Evolutionary conservation across 2,329 filamentous ascomycete genomes (phyloP).

Genomic region (Trichoderma aggressivum): DNA sequence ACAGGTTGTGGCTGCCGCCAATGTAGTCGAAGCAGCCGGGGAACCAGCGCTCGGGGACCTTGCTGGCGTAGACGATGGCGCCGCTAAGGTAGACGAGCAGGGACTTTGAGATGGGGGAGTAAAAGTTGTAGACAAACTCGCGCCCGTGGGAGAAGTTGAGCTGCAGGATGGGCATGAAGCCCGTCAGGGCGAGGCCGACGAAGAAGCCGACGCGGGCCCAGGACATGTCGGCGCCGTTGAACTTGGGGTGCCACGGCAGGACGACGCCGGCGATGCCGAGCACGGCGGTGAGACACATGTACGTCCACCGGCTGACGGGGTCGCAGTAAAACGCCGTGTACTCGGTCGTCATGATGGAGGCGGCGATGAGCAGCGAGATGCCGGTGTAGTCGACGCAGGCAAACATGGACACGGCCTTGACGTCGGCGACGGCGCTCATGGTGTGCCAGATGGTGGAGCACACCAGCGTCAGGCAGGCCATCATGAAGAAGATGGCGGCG

Average conservation of each 20-base stretch:
- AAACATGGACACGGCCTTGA: constrained; percentile 86
- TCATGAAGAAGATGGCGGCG: constrained; percentile 92
- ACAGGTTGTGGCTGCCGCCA: constrained; percentile 94
- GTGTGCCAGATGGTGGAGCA: constrained; percentile 98
- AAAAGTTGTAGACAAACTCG: constrained; percentile 84
- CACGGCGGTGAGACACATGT: constrained; percentile 76
- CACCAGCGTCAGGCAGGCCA: constrained; percentile 88
- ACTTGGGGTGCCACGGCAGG: constrained; percentile 91
- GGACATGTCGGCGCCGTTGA: constrained; percentile 89
- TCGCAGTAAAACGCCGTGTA: constrained; percentile 99
- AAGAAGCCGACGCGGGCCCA: constrained; percentile 93
- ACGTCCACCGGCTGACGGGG: constrained; percentile 77
- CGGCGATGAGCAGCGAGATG: constrained; percentile 90
- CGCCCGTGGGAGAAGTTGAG: constrained; percentile 72
- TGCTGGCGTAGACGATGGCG: constrained; percentile 83
- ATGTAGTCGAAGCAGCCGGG: constrained; percentile 94
- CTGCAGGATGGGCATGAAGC: constrained; percentile 84
- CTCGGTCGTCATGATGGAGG: constrained; percentile 96
- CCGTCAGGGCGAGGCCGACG: constrained; percentile 79
- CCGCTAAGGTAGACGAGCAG: constrained; percentile 81
- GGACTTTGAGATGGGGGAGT: constrained; percentile 81
- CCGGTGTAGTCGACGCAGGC: constrained; percentile 98
- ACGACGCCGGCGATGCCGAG: constrained; percentile 86
- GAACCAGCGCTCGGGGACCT: constrained; percentile 88
- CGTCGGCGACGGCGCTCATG: constrained; percentile 93